These are phyloP conservation scores for Emmonsia crescens DNA, from an alignment of 2,329 filamentous ascomycete genomes.

Conservation along the genomic window DNA sequence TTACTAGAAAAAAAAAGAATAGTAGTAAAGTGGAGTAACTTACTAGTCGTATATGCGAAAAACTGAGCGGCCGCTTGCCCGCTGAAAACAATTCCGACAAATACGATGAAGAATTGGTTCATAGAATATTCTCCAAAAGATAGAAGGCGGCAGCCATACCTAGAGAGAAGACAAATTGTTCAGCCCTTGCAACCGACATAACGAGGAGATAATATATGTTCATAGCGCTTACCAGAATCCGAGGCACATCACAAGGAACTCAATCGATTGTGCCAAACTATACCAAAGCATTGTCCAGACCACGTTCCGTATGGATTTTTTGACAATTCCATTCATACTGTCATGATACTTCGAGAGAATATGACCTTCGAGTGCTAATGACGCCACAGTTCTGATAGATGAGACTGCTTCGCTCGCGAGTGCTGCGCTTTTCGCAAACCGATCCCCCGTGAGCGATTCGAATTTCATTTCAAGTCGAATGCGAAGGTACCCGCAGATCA, in stretches of 20 bases:
- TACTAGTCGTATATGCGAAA: constrained; percentile 29
- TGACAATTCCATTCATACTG: constrained; percentile 17
- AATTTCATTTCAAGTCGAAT: constrained; percentile 41
- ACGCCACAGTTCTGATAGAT: constrained; percentile 41
- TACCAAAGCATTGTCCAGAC: constrained; percentile 22
- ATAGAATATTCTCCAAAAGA: constrained; percentile 17
- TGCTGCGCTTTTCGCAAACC: constrained; percentile 39
- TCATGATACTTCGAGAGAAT: constrained; percentile 29
- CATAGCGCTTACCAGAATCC: constrained; percentile 1
- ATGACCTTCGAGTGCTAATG: constrained; percentile 37
- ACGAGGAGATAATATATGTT: constrained; percentile 43
- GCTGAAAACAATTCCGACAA: constrained; percentile 31
- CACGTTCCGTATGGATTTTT: constrained; percentile 15
- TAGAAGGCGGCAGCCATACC: constrained; percentile 48
- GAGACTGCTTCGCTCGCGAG: constrained; percentile 42
- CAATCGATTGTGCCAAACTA: constrained; percentile 22
- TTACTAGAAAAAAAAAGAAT: neutral
- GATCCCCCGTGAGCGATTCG: constrained; percentile 34
- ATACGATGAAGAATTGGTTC: constrained; percentile 36
- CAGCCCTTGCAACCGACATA: neutral
- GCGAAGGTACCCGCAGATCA: constrained; percentile 24
- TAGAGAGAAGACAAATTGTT: constrained; percentile 16
- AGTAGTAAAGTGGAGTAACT: neutral
- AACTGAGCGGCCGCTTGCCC: constrained; percentile 22
- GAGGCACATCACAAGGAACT: constrained; percentile 4